Percentiles rank a stretch among this genome's conserved stretches.
Conservation (phyloP, 306 rosid species). For the Sindora glabra region DNA sequence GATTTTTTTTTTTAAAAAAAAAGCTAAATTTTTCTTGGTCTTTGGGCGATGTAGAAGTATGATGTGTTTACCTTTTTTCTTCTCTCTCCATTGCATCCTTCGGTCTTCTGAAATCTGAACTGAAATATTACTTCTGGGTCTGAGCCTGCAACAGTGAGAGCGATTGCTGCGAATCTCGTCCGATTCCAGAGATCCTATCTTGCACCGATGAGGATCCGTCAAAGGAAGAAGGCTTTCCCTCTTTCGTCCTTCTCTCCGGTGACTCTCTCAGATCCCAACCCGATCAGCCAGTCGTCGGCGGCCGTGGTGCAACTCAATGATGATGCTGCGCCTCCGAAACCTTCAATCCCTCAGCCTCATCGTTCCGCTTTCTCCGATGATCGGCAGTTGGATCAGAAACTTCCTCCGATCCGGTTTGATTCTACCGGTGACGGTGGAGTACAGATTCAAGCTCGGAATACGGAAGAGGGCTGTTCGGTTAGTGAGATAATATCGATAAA, state of each 20-base stretch:
- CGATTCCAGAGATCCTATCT: no score
- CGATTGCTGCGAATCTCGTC: no score
- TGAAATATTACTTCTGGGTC: conserved; percentile 17
- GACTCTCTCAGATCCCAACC: conserved; percentile 72
- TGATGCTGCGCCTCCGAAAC: conserved; percentile 8
- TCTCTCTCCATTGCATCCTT: neutral
- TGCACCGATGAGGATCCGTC: conserved; percentile 83
- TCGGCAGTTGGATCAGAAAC: conserved; percentile 46
- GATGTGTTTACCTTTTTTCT: conserved; percentile 16
- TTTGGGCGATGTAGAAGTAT: neutral
- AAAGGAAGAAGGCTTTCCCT: conserved; percentile 47
- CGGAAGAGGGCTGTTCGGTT: conserved; percentile 34
- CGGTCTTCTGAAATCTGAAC: conserved; percentile 14
- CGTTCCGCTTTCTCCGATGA: no score
- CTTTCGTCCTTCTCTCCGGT: conserved; percentile 41
- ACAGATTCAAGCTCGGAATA: no score
- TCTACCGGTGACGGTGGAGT: conserved; percentile 23
- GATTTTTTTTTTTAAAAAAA: no score
- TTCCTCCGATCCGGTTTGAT: conserved; percentile 39
- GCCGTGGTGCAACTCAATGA: conserved; percentile 56
- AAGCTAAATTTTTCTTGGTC: conserved; percentile 21
- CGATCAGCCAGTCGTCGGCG: conserved; percentile 37
- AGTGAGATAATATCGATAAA: conserved; percentile 28
- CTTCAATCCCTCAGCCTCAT: conserved; percentile 23
- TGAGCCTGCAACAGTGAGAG: neutral